Conservation (phyloP, 1,284 basidiomycete genomes). For the Marasmius tenuissimus region DNA sequence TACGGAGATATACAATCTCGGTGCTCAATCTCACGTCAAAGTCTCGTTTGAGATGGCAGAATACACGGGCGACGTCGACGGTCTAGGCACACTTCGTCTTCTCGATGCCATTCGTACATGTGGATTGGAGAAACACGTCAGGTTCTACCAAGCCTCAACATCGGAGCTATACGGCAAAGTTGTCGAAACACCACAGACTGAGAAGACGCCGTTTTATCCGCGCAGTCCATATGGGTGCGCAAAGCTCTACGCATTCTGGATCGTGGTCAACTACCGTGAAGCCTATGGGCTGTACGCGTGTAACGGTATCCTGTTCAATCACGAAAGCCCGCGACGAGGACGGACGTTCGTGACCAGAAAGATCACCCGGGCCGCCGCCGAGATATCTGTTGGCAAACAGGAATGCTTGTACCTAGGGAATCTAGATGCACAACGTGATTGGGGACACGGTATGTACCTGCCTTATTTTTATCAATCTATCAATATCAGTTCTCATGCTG, state of each 20-base stretch:
- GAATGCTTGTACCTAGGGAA: conserved; percentile 88
- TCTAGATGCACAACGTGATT: conserved; percentile 88
- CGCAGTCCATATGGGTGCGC: conserved; percentile 90
- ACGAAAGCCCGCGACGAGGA: conserved; percentile 89
- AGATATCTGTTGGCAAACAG: conserved; percentile 85
- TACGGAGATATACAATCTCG: conserved; percentile 92
- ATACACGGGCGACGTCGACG: conserved; percentile 94
- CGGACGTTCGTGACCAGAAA: conserved; percentile 94
- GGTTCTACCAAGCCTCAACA: conserved; percentile 93
- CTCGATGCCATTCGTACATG: conserved; percentile 92
- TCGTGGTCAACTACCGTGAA: conserved; percentile 89
- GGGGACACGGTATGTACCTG: conserved; percentile 78
- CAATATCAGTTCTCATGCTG: background rate
- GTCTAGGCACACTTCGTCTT: conserved; percentile 85
- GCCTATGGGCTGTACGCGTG: conserved; percentile 91
- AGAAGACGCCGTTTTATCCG: conserved; percentile 93
- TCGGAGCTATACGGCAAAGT: conserved; percentile 94
- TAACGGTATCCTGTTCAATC: conserved; percentile 92
- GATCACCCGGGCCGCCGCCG: conserved; percentile 86
- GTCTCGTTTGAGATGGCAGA: conserved; percentile 97
- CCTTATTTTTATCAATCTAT: conserved; percentile 1
- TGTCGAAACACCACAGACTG: conserved; percentile 86
- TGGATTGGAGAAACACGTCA: conserved; percentile 82
- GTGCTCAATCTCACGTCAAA: conserved; percentile 96
- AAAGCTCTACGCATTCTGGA: conserved; percentile 88